Conservation (phyloP, 164 flowering plant genomes). For the Magnolia kwangsiensis region DNA sequence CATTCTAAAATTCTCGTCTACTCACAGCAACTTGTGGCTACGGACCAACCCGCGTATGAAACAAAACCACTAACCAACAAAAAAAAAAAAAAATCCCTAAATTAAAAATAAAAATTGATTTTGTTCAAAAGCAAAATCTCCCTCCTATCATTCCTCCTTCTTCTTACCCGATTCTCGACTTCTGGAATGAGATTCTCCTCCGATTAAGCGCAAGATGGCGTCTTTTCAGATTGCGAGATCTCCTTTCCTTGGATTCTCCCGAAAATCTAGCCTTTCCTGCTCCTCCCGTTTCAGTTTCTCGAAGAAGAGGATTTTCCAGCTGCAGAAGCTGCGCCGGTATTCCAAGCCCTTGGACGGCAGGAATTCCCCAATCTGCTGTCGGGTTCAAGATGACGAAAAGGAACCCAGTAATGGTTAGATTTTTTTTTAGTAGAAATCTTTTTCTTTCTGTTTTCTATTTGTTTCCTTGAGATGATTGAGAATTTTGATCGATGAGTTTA, state of each 20-base stretch:
- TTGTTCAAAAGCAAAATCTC: background rate
- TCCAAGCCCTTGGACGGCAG: constrained; percentile 2
- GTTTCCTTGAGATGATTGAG: background rate
- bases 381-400: constrained; percentile 35
- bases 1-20: background rate
- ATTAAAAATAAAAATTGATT: background rate
- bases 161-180: background rate
- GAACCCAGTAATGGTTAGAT: constrained; percentile 37
- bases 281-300: constrained; percentile 4
- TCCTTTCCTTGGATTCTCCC: constrained; percentile 19
- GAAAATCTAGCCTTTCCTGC: constrained; percentile 21
- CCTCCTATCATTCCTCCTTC: background rate
- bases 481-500: background rate
- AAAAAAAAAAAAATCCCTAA: background rate
- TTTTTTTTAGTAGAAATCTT: background rate
- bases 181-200: constrained; percentile 6
- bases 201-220: constrained; percentile 29
- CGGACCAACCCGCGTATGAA: background rate
- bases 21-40: constrained; percentile 2
- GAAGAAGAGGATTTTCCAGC: constrained; percentile 18
- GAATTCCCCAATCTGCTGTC: constrained; percentile 30
- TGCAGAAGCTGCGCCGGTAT: constrained; percentile 9
- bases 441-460: background rate
- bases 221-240: constrained; percentile 32
- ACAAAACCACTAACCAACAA: background rate